Conservation (phyloP, 805 yeast species). For the Teunomyces tritomae region DNA sequence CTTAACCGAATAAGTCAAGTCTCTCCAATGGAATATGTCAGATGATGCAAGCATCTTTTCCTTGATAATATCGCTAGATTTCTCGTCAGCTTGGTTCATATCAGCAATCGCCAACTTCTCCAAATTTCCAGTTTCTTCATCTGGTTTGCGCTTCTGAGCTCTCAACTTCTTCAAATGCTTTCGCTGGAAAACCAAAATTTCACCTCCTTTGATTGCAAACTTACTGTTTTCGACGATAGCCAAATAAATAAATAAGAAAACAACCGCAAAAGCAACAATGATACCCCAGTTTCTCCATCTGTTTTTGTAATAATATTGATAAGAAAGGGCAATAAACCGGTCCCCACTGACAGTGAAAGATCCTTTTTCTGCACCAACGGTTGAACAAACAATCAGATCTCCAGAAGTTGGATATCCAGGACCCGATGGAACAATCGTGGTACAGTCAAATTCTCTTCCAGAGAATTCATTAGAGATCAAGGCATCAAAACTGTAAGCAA, state of each 20-base stretch:
- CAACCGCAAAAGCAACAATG: slow-evolving; percentile 46
- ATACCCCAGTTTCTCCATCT: slow-evolving; percentile 30
- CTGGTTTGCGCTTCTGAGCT: slow-evolving; percentile 10
- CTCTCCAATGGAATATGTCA: slow-evolving; percentile 21
- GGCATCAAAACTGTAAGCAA: slow-evolving; percentile 57
- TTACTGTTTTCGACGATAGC: slow-evolving; percentile 46
- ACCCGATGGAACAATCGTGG: slow-evolving; percentile 48
- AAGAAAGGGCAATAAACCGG: slow-evolving; percentile 36
- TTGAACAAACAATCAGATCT: slow-evolving; percentile 15
- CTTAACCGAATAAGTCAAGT: slow-evolving; percentile 19
- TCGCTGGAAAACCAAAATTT: slow-evolving; percentile 51
- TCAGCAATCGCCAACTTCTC: slow-evolving; percentile 5
- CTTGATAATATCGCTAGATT: slow-evolving; percentile 4
- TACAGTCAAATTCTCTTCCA: slow-evolving; percentile 45
- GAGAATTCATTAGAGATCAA: slow-evolving; percentile 56
- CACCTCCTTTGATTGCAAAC: slow-evolving; percentile 29
- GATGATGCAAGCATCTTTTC: slow-evolving; percentile 11
- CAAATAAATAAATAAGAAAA: slow-evolving; percentile 55
- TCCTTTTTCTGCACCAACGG: slow-evolving; percentile 21
- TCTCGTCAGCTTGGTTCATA: slow-evolving; percentile 4
- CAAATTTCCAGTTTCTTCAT: slow-evolving; percentile 15
- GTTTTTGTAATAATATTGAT: slow-evolving; percentile 37
- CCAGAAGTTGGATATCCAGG: slow-evolving; percentile 21
- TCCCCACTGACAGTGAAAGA: slow-evolving; percentile 21
- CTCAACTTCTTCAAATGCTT: slow-evolving; percentile 46